A percentile compares a stretch with the other conserved stretches of the same genome.
phyloP scores from a whole-genome alignment of 2,329 filamentous ascomycete genomes.

The Passalora sequoiae region DNA sequence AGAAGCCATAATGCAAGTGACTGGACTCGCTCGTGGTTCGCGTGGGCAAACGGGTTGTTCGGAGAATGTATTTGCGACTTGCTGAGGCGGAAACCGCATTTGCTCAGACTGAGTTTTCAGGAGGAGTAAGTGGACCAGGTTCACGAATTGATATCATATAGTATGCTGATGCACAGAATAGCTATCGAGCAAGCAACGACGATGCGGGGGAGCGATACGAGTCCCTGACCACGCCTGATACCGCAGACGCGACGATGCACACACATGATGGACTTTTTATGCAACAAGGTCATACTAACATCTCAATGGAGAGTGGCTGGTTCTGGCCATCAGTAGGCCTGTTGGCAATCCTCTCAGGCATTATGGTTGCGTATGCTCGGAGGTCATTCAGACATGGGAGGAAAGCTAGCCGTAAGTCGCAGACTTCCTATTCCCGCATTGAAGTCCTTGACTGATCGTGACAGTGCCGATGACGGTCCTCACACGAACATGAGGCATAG shows the following conservation, averaged over 20 bases:
- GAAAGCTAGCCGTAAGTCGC: too few relatives aligned
- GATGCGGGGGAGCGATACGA: neutral
- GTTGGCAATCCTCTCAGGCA: neutral
- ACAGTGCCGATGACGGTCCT: too few relatives aligned
- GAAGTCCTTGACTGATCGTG: too few relatives aligned
- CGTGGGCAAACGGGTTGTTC: constrained; percentile 48
- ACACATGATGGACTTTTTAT: neutral
- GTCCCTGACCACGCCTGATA: neutral
- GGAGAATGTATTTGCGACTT: constrained; percentile 47
- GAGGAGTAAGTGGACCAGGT: neutral
- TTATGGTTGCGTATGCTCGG: too few relatives aligned
- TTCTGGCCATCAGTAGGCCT: constrained; percentile 8
- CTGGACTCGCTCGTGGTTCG: constrained; percentile 47
- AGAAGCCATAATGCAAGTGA: constrained; percentile 40
- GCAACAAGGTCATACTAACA: neutral
- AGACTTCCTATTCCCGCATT: too few relatives aligned
- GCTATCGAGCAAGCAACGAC: constrained; percentile 5
- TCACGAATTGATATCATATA: too few relatives aligned
- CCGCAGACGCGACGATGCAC: neutral
- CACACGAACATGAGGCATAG: too few relatives aligned
- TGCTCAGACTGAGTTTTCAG: constrained; percentile 43
- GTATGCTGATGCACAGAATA: neutral
- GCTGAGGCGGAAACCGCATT: constrained; percentile 39
- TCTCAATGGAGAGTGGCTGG: constrained; percentile 5
- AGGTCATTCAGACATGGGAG: too few relatives aligned